phyloP scores from a whole-genome alignment of 2,329 filamentous ascomycete genomes.

The Alternaria consortialis region DNA sequence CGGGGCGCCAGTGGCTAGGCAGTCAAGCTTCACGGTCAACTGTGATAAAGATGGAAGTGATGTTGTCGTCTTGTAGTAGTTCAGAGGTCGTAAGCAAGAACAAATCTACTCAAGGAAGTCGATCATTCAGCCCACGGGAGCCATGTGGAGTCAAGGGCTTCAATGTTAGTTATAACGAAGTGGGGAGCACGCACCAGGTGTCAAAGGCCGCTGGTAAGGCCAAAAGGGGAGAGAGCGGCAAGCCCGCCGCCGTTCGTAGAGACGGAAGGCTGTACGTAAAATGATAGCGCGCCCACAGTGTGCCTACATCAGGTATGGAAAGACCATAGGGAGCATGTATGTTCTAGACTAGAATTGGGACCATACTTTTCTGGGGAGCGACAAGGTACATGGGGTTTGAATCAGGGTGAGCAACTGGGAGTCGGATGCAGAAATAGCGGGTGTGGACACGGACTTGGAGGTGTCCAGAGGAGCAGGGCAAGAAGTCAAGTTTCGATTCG shows the following conservation, averaged over 20 bases:
- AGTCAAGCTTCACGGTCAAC: constrained; percentile 13
- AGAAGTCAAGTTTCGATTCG: constrained; percentile 45
- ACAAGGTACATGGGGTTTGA: constrained; percentile 33
- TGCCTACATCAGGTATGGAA: constrained; percentile 26
- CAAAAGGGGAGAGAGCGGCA: constrained; percentile 39
- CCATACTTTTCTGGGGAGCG: constrained; percentile 26
- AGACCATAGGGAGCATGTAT: constrained; percentile 30
- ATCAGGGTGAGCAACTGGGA: constrained; percentile 41
- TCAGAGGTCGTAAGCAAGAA: constrained; percentile 22
- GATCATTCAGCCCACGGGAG: constrained; percentile 30
- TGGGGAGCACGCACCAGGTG: constrained; percentile 48
- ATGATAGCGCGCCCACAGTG: constrained; percentile 37
- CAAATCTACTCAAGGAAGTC: constrained; percentile 22
- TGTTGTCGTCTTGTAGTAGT: constrained; percentile 21
- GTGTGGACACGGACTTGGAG: constrained; percentile 33
- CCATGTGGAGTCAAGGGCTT: constrained; percentile 41
- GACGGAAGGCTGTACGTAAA: constrained; percentile 42
- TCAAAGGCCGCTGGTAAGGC: constrained; percentile 32
- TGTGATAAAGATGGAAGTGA: constrained; percentile 16
- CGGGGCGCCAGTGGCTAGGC: constrained; percentile 22
- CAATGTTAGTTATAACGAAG: constrained; percentile 37
- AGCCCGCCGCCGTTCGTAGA: constrained; percentile 31
- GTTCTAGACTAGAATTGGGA: constrained; percentile 38
- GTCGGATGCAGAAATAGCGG: constrained; percentile 38
- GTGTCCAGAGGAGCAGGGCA: constrained; percentile 32